A percentile compares a stretch with the other conserved stretches of the same genome.
Conservation (phyloP, 495 filamentous ascomycete genomes). For the Penicillium riverlandense region DNA sequence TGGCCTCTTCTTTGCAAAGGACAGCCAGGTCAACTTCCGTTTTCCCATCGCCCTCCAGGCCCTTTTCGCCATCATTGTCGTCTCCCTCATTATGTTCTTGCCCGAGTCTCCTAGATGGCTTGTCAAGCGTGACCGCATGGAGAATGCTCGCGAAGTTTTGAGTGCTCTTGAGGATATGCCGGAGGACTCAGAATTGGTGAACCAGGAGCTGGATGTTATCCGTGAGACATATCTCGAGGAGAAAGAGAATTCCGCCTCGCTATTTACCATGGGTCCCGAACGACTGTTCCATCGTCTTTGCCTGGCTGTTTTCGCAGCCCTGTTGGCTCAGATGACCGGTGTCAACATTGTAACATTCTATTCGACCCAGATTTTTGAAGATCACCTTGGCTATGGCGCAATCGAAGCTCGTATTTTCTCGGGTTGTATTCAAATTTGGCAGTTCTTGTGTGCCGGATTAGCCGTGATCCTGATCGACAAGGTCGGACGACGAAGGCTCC, state of each 20-base stretch:
- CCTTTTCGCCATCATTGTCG: slow-evolving; percentile 46
- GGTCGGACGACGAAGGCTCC: slow-evolving; percentile 33
- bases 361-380: slow-evolving; percentile 12
- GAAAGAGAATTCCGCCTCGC: slow-evolving; percentile 20
- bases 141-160: neutral
- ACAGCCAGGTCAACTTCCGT: slow-evolving; percentile 31
- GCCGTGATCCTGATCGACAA: slow-evolving; percentile 13
- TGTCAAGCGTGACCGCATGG: slow-evolving; percentile 5
- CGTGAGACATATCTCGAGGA: slow-evolving; percentile 56
- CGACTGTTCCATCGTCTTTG: slow-evolving; percentile 13
- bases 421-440: slow-evolving; percentile 11
- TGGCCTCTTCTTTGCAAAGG: slow-evolving; percentile 25
- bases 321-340: slow-evolving; percentile 14
- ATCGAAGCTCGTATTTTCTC: slow-evolving; percentile 9
- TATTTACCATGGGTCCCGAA: slow-evolving; percentile 18
- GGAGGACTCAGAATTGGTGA: slow-evolving; percentile 19
- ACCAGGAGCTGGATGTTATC: slow-evolving; percentile 51
- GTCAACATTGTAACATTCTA: slow-evolving; percentile 17
- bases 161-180: slow-evolving; percentile 35
- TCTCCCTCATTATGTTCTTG: slow-evolving; percentile 38
- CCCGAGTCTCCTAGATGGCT: slow-evolving; percentile 48
- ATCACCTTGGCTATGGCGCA: slow-evolving; percentile 5
- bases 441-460: slow-evolving; percentile 8
- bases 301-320: slow-evolving; percentile 8
- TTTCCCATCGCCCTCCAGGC: slow-evolving; percentile 51